phyloP scores from a whole-genome alignment of 768 basidiomycete genomes.

The Panaeolus cyanescens region DNA sequence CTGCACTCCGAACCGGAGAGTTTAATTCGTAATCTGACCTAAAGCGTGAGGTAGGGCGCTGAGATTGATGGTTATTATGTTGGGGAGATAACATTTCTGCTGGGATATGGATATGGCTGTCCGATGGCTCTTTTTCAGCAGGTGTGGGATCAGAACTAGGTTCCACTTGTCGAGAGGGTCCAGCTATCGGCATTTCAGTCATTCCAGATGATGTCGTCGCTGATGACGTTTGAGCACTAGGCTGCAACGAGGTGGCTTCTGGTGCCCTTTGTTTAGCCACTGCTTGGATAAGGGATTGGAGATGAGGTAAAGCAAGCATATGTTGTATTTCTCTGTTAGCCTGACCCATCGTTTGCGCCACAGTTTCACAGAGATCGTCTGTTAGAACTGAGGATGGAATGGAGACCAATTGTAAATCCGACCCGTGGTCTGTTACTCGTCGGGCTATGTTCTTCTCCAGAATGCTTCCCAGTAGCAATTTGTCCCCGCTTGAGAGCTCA shows the following conservation, averaged over 20 bases:
- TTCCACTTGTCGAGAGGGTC: not conserved
- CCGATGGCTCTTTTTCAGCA: not conserved
- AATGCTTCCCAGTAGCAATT: not conserved
- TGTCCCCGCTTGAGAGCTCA: not conserved
- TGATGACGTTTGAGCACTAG: not conserved
- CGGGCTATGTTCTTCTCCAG: not conserved
- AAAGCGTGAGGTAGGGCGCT: no score
- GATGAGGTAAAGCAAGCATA: not conserved
- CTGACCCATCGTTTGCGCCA: not conserved
- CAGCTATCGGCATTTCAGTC: not conserved
- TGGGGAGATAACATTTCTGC: not conserved
- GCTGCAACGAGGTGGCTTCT: not conserved
- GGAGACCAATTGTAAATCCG: not conserved
- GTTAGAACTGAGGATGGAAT: not conserved
- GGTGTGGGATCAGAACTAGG: not conserved
- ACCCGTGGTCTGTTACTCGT: not conserved
- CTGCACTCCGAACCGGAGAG: not conserved
- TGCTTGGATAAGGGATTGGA: not conserved
- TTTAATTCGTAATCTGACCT: not conserved
- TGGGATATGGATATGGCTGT: not conserved
- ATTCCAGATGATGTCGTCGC: not conserved
- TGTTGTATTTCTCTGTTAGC: not conserved
- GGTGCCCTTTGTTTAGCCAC: not conserved
- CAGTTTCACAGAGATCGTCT: not conserved
- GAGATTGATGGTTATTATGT: not conserved